Conservation (phyloP, 2,329 filamentous ascomycete species). For the Phaeophleospora eucalypticola region DNA sequence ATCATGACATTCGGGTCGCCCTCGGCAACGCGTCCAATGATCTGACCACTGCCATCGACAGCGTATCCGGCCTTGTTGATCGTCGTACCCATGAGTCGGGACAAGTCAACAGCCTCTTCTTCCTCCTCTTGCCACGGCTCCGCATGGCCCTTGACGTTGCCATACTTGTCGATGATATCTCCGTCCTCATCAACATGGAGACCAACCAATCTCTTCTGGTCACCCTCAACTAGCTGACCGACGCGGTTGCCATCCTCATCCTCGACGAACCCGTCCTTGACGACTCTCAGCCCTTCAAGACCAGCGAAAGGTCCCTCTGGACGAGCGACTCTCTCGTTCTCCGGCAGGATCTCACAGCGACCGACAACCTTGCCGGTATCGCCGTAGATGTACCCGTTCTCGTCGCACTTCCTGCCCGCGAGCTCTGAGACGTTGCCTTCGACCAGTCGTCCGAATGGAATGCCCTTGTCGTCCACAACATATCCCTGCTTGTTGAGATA, state of each 20-base stretch:
- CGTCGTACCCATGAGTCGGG: slow-evolving; percentile 56
- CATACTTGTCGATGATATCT: slow-evolving; percentile 72
- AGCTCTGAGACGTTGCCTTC: slow-evolving; percentile 56
- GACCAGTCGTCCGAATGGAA: slow-evolving; percentile 54
- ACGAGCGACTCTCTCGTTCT: slow-evolving; percentile 53
- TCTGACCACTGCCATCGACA: slow-evolving; percentile 56
- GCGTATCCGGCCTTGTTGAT: slow-evolving; percentile 63
- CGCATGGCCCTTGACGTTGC: slow-evolving; percentile 59
- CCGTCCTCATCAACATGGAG: slow-evolving; percentile 76
- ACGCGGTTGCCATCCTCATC: slow-evolving; percentile 75
- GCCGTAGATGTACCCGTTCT: slow-evolving; percentile 54
- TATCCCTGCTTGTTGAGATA: slow-evolving; percentile 58
- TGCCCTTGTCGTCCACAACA: slow-evolving; percentile 51
- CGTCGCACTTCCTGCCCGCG: slow-evolving; percentile 54
- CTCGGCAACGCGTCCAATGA: slow-evolving; percentile 55
- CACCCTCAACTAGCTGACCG: slow-evolving; percentile 66
- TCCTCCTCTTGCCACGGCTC: slow-evolving; percentile 54
- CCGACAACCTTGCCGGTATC: slow-evolving; percentile 55
- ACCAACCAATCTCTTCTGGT: slow-evolving; percentile 67
- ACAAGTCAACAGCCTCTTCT: slow-evolving; percentile 50
- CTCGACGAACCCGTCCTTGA: slow-evolving; percentile 68
- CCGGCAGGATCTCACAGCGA: slow-evolving; percentile 55
- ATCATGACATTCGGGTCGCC: slow-evolving; percentile 55
- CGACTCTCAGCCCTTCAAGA: slow-evolving; percentile 60
- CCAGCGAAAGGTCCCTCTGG: slow-evolving; percentile 68